These are phyloP conservation scores for Solanum habrochaites DNA, from an alignment of 257 asterid species.

Conservation along the genomic window DNA sequence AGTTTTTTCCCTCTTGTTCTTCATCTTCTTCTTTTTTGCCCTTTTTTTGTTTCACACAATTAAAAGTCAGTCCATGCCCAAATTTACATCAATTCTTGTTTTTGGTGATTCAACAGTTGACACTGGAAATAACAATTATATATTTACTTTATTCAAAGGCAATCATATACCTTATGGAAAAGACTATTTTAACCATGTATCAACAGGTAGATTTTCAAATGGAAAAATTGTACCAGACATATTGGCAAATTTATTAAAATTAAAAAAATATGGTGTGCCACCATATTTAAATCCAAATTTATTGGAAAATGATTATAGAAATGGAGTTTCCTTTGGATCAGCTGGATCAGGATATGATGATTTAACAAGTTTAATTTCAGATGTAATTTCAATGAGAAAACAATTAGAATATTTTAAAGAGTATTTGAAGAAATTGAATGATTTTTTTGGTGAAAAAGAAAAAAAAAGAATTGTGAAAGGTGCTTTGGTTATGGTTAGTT, in stretches of 20 bases:
- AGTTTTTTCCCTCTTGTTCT: background rate
- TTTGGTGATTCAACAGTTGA: slow-evolving; percentile 2
- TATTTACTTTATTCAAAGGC: background rate
- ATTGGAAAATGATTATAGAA: background rate
- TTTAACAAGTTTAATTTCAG: background rate
- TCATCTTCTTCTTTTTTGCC: background rate
- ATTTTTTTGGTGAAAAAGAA: background rate
- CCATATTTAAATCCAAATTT: background rate
- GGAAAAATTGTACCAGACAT: background rate
- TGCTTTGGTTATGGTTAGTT: background rate
- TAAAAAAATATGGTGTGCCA: background rate
- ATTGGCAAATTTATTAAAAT: background rate
- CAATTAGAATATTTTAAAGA: background rate
- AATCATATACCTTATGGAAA: background rate
- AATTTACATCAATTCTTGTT: background rate
- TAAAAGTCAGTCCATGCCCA: background rate
- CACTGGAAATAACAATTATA: background rate
- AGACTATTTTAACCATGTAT: background rate
- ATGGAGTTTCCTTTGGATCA: background rate
- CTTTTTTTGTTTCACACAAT: background rate
- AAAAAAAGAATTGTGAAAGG: background rate
- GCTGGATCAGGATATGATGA: background rate
- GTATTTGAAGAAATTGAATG: background rate
- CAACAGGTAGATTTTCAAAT: background rate
- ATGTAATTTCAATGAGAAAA: background rate